These are phyloP conservation scores for Perkinsus olseni DNA, from an alignment of 169 alveolate species.

Conservation along the genomic window DNA sequence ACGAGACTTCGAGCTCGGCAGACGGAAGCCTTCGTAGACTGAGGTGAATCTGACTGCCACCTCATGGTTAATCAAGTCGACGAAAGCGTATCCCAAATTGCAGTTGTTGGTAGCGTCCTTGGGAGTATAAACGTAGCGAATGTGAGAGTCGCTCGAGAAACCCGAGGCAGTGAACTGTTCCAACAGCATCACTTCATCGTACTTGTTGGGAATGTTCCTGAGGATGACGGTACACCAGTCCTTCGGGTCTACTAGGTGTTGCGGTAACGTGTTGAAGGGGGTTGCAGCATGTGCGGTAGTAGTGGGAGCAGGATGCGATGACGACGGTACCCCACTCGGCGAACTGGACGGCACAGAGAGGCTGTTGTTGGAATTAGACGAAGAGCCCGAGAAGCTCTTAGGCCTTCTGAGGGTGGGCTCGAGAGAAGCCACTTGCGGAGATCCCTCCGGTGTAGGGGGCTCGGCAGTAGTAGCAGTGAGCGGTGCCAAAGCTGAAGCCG, in stretches of 20 bases:
- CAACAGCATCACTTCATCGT: not conserved
- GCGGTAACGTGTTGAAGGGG: not conserved
- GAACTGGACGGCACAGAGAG: not conserved
- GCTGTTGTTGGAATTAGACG: not conserved
- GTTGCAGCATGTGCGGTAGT: not conserved
- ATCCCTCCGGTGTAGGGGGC: not conserved
- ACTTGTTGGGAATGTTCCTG: not conserved
- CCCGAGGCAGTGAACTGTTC: not conserved
- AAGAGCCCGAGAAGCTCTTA: not conserved
- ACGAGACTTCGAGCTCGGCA: not conserved
- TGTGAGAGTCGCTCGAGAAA: not conserved
- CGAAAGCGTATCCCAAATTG: not conserved
- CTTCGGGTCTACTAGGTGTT: not conserved
- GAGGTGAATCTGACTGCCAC: not conserved
- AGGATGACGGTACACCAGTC: not conserved
- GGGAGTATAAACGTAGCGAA: not conserved
- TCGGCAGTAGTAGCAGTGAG: not conserved
- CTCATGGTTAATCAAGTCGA: not conserved
- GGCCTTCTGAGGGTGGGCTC: not conserved
- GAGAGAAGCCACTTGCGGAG: not conserved
- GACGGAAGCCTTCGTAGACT: not conserved
- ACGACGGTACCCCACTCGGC: not conserved
- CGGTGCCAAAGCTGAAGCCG: not conserved
- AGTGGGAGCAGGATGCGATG: not conserved
- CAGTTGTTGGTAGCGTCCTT: not conserved